Evolutionary conservation across 2,329 filamentous ascomycete species (phyloP), one percentile per base, ranked within the genome.

Genomic region (Sporothrix curviconia): DNA sequence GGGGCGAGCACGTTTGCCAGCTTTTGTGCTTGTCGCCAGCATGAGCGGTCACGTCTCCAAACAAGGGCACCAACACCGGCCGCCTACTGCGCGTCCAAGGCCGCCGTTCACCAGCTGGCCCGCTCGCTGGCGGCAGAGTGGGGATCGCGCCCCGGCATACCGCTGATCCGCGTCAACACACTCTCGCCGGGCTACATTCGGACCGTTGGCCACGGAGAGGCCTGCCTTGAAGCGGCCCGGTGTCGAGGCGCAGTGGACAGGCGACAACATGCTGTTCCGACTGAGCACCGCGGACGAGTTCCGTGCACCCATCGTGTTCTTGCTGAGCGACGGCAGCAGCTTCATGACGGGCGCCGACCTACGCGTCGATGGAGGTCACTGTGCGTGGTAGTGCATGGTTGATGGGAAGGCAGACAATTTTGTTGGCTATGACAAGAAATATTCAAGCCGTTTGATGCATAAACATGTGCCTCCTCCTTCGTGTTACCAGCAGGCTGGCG

Each of bases 51-150:
- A 71, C 47, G 84, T 88, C 68, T 19, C 34, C 30, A n/a, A 56
- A 56, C 54, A 47, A 24, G 42, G 54, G 53, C 28, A 85, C 88
- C 70, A 87, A 87, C 66, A 76, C n/a, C 87, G 34, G 84, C 80
- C 3, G 82, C 78, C 12, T 74, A 88, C 19, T 73, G 87, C 55
- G 76, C 76, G n/a, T 85, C 84, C 72, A 82, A 87, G 65, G 85
- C 85, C n/a, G 85, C 84, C 0, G 76, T 88, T 62, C 87, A 80
- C 0, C 83, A 88, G 1, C 84, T 84, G 0, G 84, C 84, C 1
- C 88, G 88, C 62, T 80, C 85, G 2, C 82, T 84, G 3, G 76
- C 79, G 0, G 78, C 78, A 62, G 79, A 82, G 66, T 81, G 73
- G 78, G 77, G 71, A 50, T 71, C 70, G 28, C 70, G 71, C 40